A percentile compares a stretch with the other conserved stretches of the same genome.
Conservation (phyloP, 768 basidiomycete species). For the Phanerochaete sordida region DNA sequence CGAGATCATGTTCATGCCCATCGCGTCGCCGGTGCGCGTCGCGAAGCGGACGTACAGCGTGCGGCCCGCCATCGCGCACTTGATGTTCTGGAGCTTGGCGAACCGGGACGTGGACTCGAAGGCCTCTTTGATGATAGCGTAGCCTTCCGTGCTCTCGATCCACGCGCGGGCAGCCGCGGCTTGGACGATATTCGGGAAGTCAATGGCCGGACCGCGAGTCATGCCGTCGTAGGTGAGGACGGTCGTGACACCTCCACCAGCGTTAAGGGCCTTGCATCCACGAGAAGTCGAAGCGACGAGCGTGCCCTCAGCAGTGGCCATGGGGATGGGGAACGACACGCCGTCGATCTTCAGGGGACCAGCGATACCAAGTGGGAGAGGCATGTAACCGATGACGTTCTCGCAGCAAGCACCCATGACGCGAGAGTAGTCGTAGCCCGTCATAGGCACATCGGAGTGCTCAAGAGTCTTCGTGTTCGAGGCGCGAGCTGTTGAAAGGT, state of each 20-base stretch:
- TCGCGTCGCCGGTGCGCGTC: conserved; percentile 94
- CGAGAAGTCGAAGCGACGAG: conserved; percentile 96
- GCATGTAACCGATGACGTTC: conserved; percentile 97
- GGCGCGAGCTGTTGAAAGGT: conserved; percentile 62
- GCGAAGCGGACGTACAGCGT: conserved; percentile 93
- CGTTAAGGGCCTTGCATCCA: conserved; percentile 96
- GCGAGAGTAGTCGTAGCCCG: conserved; percentile 87
- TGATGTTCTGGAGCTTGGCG: conserved; percentile 79
- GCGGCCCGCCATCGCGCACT: conserved; percentile 89
- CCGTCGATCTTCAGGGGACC: conserved; percentile 94
- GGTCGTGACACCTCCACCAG: conserved; percentile 92
- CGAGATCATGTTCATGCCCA: conserved; percentile 99
- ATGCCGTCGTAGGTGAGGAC: conserved; percentile 91
- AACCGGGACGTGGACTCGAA: conserved; percentile 96
- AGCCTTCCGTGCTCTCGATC: conserved; percentile 83
- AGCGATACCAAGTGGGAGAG: conserved; percentile 92
- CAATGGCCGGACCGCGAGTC: conserved; percentile 98
- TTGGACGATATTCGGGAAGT: conserved; percentile 78
- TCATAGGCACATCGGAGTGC: conserved; percentile 73
- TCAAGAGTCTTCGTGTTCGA: conserved; percentile 84
- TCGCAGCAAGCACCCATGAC: conserved; percentile 98
- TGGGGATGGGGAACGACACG: conserved; percentile 81
- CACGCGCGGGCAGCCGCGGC: conserved; percentile 86
- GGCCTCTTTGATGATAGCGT: conserved; percentile 67
- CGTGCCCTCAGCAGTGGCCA: conserved; percentile 99